Evolutionary conservation across 2,329 filamentous ascomycete genomes (phyloP).

Genomic region (Beauveria sp.): DNA sequence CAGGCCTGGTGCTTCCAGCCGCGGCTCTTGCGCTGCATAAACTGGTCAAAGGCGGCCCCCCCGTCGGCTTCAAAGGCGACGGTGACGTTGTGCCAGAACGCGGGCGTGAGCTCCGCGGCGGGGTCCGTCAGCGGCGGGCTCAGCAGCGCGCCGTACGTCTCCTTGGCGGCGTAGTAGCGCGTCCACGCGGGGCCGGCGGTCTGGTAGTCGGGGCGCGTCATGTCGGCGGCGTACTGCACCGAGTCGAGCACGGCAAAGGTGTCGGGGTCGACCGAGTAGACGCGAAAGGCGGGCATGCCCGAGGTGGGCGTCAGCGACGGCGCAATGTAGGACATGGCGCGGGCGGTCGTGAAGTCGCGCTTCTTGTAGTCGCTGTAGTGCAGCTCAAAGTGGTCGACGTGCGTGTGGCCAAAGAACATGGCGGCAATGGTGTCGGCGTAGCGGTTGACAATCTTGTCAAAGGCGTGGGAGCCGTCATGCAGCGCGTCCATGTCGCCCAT

Average conservation of each 20-base stretch:
- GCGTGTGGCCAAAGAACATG: constrained; percentile 51
- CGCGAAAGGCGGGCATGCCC: constrained; percentile 48
- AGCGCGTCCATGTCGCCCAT: constrained; percentile 43
- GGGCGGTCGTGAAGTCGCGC: constrained; percentile 34
- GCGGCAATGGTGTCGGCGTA: constrained; percentile 47
- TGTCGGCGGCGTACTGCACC: constrained; percentile 47
- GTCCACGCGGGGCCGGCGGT: constrained; percentile 41
- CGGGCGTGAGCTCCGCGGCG: constrained; percentile 41
- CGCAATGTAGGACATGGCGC: constrained; percentile 44
- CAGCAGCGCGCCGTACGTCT: constrained; percentile 41
- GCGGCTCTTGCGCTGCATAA: constrained; percentile 38
- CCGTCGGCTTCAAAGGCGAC: constrained; percentile 35
- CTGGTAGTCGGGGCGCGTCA: constrained; percentile 36
- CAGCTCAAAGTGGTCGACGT: constrained; percentile 49
- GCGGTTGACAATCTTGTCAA: constrained; percentile 46
- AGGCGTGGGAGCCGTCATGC: constrained; percentile 43
- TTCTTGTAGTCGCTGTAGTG: constrained; percentile 41
- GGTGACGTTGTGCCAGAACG: constrained; percentile 54
- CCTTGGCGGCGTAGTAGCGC: constrained; percentile 49
- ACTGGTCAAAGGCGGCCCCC: constrained; percentile 36
- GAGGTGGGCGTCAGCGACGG: constrained; percentile 48
- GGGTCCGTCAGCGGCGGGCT: constrained; percentile 30
- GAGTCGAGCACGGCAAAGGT: constrained; percentile 48
- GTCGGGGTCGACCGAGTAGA: constrained; percentile 50
- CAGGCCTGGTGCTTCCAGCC: constrained; percentile 36